Evolutionary conservation across 2,329 filamentous ascomycete species (phyloP), one percentile per base, ranked within the genome.

Genomic region (Orbilia quercus): DNA sequence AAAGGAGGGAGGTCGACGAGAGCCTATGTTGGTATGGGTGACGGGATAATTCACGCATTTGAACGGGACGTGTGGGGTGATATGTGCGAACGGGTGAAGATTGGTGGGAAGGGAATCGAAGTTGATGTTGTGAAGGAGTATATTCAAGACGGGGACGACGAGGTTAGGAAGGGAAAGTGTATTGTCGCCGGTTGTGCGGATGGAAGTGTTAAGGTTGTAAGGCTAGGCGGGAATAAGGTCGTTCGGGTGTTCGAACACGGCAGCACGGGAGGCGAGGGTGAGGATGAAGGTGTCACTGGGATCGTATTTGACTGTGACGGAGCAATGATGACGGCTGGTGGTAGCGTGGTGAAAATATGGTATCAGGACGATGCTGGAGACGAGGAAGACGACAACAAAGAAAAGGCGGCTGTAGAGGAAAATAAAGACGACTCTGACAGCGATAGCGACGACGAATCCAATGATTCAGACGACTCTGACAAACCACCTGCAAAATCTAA

Each of bases 31-130:
- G 77, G 77, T 1, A 77, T 75, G 48, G 53, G 76, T 7, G 71
- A 75, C 16, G 95, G 95, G 1, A 88, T 97, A 1, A 80, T 98
- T 75, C 97, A 93, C 2, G 82, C 98, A 5, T 99, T 95, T 93
- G 94, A 99, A 80, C 90, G 90, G 76, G 94, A 94, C 0, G 88
- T 91, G 0, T 98, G 95, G 94, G 93, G 96, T 78, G 94, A 98
- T 80, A 20, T 88, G 85, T 23, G 89, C 87, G 16, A 89, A 87
- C 7, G 85, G 84, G 75, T 78, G n/a, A 78, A 77, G 45, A 63
- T 78, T 50, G 70, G 75, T 11, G 54, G 72, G 11, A 76, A 74
- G 0, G 76, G 76, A 4, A 74, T 76, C 25, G 72, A 72, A 14
- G 75, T 78, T 4, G 77, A 78, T 63, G 69, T 75, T 18, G 45